Evolutionary conservation across 2,329 filamentous ascomycete species (phyloP), one percentile per base, ranked within the genome.

Genomic region (Paramyrothecium roridum): DNA sequence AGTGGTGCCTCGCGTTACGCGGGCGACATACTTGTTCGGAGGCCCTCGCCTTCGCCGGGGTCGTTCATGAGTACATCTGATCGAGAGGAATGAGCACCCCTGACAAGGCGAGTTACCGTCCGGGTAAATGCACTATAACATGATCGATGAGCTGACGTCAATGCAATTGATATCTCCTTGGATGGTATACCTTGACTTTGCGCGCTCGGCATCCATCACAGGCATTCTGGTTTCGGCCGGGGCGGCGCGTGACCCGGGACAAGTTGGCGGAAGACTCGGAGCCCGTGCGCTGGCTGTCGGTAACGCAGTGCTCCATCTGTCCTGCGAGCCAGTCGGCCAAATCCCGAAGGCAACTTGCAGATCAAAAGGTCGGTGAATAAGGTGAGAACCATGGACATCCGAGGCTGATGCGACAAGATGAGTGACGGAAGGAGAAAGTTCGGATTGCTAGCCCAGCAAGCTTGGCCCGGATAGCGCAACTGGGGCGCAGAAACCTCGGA

Each of bases 201-300:
- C 63, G 60, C 20, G 61, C 58, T 52, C 63, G 59, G 30, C 63
- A 65, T 19, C 60, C 55, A 52, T 65, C 63, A 40, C 63, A 65
- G 16, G 63, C 63, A 10, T 57, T 59, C 23, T 63, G 63, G 11
- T 61, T 63, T 8, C 61, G 58, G 13, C n/a, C 21, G 12, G 51
- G 52, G 43, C 57, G 59, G 20, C 52, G 34, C 20, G 21, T 23
- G 17, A 52, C 37, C 37, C 3, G 37, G 37, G 37, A 43, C 6
- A 13, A 43, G 37, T 19, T 6, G 13, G 37, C 13, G 4, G 4
- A 13, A 4, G 37, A 43, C 12, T 43, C 37, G 13, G 37, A 19
- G 13, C 37, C 37, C 7, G 12, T 43, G 37, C 16, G 37, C 13
- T 16, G 37, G 37, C 37, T 43, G 13, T 43, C 37, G 37, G 37